These are phyloP conservation scores for Phallus indusiatus DNA, from an alignment of 768 basidiomycete genomes.

Conservation along the genomic window DNA sequence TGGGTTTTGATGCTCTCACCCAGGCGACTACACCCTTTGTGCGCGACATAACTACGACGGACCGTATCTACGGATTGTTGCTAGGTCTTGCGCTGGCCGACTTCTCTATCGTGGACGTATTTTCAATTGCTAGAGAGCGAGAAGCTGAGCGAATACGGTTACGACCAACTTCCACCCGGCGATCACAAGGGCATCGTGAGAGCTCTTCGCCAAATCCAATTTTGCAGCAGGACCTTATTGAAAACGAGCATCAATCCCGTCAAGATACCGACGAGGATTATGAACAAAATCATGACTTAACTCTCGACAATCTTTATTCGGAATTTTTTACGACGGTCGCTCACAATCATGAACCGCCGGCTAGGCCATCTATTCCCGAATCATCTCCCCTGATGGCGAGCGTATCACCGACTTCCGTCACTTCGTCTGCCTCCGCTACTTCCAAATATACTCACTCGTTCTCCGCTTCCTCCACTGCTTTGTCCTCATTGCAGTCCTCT, in stretches of 20 bases:
- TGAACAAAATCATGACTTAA: background rate
- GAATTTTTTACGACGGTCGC: background rate
- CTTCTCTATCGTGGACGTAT: conserved; percentile 47
- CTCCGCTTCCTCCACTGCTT: background rate
- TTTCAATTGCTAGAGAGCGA: conserved; percentile 20
- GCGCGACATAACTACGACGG: conserved; percentile 34
- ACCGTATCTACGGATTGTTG: conserved; percentile 56
- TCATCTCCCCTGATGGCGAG: background rate
- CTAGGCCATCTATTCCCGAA: background rate
- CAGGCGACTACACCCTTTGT: conserved; percentile 50
- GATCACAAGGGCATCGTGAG: background rate
- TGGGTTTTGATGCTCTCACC: conserved; percentile 58
- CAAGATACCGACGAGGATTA: conserved; percentile 24
- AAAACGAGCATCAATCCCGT: background rate
- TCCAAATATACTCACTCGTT: background rate
- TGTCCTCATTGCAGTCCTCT: background rate
- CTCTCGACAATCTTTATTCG: background rate
- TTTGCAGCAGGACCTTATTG: background rate
- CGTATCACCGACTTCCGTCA: background rate
- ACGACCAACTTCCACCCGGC: background rate
- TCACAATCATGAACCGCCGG: background rate
- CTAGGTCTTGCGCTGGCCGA: conserved; percentile 60
- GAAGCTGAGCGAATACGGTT: background rate
- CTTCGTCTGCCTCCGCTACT: background rate
- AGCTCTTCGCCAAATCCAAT: background rate